Percentiles rank a stretch among this genome's conserved stretches.
Evolutionary conservation across 2,329 filamentous ascomycete species (phyloP).

Genomic region (Pseudogymnoascus sp.): DNA sequence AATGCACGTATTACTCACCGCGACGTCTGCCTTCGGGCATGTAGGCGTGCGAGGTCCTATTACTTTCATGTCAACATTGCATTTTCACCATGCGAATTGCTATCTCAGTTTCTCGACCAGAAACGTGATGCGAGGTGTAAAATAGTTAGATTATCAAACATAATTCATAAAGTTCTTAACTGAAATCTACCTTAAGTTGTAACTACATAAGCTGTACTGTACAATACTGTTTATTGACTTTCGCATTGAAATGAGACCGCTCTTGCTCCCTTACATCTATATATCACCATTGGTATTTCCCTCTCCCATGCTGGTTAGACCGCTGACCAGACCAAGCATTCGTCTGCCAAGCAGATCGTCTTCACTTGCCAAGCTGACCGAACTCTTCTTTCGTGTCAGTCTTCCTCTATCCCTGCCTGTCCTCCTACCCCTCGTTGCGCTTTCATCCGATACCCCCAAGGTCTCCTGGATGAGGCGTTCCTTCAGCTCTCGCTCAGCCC

Average conservation of each 20-base stretch:
- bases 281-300: conserved; percentile 5
- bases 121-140: neutral
- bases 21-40: conserved; percentile 43
- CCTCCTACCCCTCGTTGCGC: conserved; percentile 26
- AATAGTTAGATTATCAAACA: neutral
- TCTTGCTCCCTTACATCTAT: neutral
- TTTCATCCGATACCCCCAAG: conserved; percentile 9
- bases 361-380: conserved; percentile 46
- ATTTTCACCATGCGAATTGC: neutral
- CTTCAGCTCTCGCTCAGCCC: conserved; percentile 37
- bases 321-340: conserved; percentile 47
- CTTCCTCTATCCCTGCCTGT: conserved; percentile 15
- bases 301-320: conserved; percentile 38
- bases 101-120: neutral
- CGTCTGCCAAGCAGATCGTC: conserved; percentile 49
- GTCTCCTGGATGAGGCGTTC: conserved; percentile 23
- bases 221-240: neutral
- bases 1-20: conserved; percentile 63
- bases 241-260: neutral
- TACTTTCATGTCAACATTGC: conserved; percentile 53
- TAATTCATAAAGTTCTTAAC: neutral
- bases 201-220: neutral
- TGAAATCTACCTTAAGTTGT: neutral
- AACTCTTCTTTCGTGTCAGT: conserved; percentile 36
- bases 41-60: conserved; percentile 65